phyloP scores from a whole-genome alignment of 768 basidiomycete genomes.

The Cystobasidiopsis lactophilus region DNA sequence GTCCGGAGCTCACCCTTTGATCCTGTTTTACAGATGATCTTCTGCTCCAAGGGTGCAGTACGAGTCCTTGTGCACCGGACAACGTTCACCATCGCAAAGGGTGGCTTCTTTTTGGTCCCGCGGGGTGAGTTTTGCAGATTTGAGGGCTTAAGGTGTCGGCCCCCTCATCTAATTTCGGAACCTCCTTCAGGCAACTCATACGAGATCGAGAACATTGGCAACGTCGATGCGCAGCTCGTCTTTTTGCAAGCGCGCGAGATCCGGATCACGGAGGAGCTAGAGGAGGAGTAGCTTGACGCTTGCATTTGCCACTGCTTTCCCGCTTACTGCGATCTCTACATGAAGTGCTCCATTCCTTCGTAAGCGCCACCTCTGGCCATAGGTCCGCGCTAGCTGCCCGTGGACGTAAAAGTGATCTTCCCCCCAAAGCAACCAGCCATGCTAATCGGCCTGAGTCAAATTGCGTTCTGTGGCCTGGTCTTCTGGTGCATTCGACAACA shows the following conservation, averaged over 20 bases:
- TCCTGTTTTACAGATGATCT: constrained; percentile 35
- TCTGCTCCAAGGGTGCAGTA: constrained; percentile 70
- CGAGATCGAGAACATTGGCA: constrained; percentile 56
- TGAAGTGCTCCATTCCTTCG: background rate
- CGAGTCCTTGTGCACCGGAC: constrained; percentile 63
- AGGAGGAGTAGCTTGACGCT: background rate
- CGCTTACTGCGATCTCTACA: background rate
- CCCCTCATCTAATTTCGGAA: background rate
- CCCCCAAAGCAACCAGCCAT: too few relatives aligned
- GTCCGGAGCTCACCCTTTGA: background rate
- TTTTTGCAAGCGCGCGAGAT: constrained; percentile 11
- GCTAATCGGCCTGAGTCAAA: too few relatives aligned
- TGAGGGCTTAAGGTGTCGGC: background rate
- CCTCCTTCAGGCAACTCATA: constrained; percentile 55
- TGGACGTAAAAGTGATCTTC: too few relatives aligned
- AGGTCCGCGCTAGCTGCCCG: too few relatives aligned
- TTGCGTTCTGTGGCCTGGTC: too few relatives aligned
- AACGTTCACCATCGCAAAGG: constrained; percentile 50
- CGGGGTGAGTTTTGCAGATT: constrained; percentile 54
- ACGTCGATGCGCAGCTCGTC: constrained; percentile 12
- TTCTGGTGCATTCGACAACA: too few relatives aligned
- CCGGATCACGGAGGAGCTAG: constrained; percentile 6
- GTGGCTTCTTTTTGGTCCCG: constrained; percentile 75
- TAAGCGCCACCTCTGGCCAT: too few relatives aligned
- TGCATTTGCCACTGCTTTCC: background rate